These are phyloP conservation scores for Lophiostoma macrostomum DNA, from an alignment of 495 filamentous ascomycete species.

Conservation along the genomic window DNA sequence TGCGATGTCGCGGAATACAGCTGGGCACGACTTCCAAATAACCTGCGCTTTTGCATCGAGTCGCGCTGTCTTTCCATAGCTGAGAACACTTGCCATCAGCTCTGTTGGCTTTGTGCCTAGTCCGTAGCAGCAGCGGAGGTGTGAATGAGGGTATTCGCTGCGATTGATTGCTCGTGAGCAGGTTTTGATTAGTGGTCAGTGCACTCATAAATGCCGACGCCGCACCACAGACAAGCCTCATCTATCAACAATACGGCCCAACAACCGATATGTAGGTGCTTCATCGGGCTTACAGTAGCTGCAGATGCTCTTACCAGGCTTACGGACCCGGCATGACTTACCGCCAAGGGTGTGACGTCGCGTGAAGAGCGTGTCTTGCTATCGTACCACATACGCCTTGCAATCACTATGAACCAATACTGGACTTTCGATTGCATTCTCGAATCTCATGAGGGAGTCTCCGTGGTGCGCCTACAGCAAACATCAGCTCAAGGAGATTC, in stretches of 20 bases:
- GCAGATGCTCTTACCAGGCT: background rate
- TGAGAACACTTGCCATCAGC: too few species aligned
- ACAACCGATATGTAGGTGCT: too few species aligned
- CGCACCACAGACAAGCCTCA: background rate
- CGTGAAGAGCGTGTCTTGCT: background rate
- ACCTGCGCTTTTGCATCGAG: too few species aligned
- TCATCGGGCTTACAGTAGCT: slow-evolving; percentile 10
- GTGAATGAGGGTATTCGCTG: background rate
- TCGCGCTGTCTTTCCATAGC: too few species aligned
- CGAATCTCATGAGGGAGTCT: too few species aligned
- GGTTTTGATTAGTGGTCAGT: slow-evolving; percentile 23
- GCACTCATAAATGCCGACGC: slow-evolving; percentile 3
- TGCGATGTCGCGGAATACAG: slow-evolving; percentile 16
- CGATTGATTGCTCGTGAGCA: slow-evolving; percentile 6
- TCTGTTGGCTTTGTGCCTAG: too few species aligned
- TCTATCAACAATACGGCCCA: background rate
- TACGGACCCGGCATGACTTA: slow-evolving; percentile 2
- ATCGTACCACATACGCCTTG: too few species aligned
- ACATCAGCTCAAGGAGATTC: too few species aligned
- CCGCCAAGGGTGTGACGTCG: slow-evolving; percentile 3
- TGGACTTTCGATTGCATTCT: too few species aligned
- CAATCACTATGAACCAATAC: too few species aligned
- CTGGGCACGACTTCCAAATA: background rate
- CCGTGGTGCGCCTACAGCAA: too few species aligned
- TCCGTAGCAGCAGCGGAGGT: too few species aligned